Conservation (phyloP, 2,329 filamentous ascomycete genomes). For the Beauveria sp. region DNA sequence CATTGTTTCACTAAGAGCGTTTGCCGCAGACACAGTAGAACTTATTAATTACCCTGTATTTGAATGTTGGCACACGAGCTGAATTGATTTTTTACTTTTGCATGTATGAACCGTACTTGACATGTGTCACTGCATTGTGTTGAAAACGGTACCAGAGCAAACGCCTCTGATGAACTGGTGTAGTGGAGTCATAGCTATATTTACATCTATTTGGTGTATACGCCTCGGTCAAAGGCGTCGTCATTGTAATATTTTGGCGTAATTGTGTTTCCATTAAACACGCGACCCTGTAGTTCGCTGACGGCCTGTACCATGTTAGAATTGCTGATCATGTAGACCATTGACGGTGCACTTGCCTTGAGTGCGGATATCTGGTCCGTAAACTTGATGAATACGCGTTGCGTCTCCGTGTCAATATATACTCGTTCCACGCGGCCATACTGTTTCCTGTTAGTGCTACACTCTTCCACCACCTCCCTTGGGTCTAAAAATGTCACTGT, state of each 20-base stretch:
- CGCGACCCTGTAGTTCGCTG: slow-evolving; percentile 77
- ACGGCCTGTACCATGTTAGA: slow-evolving; percentile 54
- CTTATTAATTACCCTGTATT: slow-evolving; percentile 37
- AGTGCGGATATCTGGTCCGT: slow-evolving; percentile 77
- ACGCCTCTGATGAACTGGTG: too few species aligned
- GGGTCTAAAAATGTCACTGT: too few species aligned
- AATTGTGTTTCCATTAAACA: slow-evolving; percentile 84
- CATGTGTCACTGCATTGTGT: neutral
- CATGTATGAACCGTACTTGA: neutral
- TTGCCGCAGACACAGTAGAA: slow-evolving; percentile 30
- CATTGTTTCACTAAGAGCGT: slow-evolving; percentile 3
- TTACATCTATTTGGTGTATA: slow-evolving; percentile 30
- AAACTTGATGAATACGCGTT: slow-evolving; percentile 87
- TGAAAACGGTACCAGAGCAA: neutral
- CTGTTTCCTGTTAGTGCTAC: slow-evolving; percentile 28
- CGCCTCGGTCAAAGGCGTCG: slow-evolving; percentile 71
- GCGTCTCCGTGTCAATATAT: slow-evolving; percentile 58
- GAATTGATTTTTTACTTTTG: slow-evolving; percentile 10
- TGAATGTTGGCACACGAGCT: slow-evolving; percentile 18
- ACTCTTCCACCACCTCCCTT: too few species aligned
- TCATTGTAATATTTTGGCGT: slow-evolving; percentile 73
- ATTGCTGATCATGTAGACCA: neutral
- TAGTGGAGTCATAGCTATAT: neutral
- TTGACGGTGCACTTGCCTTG: slow-evolving; percentile 44
- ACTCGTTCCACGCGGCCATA: slow-evolving; percentile 79